Conservation (phyloP, 768 basidiomycete species). For the Fomitopsis serialis region DNA sequence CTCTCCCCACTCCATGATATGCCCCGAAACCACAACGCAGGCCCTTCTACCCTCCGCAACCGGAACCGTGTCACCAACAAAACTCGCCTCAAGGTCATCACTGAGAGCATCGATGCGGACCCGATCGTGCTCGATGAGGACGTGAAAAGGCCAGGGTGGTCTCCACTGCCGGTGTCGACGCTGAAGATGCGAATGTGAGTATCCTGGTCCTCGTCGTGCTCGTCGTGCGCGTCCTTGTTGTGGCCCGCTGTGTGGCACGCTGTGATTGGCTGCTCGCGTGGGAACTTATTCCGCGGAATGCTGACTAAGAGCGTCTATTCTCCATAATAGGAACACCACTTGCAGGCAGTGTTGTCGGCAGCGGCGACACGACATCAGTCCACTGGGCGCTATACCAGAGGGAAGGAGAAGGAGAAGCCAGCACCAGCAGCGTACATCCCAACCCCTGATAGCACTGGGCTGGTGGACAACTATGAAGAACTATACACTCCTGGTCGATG, state of each 20-base stretch:
- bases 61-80: slow-evolving; percentile 92
- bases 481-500: slow-evolving; percentile 68
- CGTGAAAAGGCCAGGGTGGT: slow-evolving; percentile 80
- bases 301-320: slow-evolving; percentile 38
- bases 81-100: slow-evolving; percentile 80
- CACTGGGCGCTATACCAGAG: slow-evolving; percentile 30
- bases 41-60: slow-evolving; percentile 75
- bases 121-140: slow-evolving; percentile 79
- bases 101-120: slow-evolving; percentile 78
- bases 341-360: slow-evolving; percentile 53
- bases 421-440: slow-evolving; percentile 76
- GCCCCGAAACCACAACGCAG: slow-evolving; percentile 77
- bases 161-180: slow-evolving; percentile 82
- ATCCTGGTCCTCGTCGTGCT: slow-evolving; percentile 27
- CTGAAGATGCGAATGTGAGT: slow-evolving; percentile 90
- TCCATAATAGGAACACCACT: slow-evolving; percentile 46
- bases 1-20: slow-evolving; percentile 69
- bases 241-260: slow-evolving; percentile 34
- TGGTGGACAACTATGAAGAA: slow-evolving; percentile 72
- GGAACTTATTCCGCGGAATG: slow-evolving; percentile 45
- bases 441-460: slow-evolving; percentile 83
- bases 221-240: slow-evolving; percentile 29
- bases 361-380: slow-evolving; percentile 44
- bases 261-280: slow-evolving; percentile 18
- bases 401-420: slow-evolving; percentile 31